Percentiles rank a stretch among this genome's conserved stretches.
These are phyloP conservation scores for Phytophthora pseudosyringae DNA, from an alignment of 352 stramenopile species.

Conservation along the genomic window DNA sequence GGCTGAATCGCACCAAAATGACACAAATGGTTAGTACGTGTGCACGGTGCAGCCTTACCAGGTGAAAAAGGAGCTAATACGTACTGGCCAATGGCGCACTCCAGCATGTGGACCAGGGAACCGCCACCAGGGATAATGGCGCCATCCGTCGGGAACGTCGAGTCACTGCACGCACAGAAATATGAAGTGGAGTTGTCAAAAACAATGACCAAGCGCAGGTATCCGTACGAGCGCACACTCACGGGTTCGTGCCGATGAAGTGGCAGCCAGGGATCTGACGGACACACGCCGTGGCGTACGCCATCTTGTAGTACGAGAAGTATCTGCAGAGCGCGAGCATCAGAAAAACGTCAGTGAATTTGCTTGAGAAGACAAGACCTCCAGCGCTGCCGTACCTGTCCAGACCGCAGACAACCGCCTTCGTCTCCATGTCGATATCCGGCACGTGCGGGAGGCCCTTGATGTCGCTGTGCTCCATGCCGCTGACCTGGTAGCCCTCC, in stretches of 20 bases:
- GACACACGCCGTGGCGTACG: constrained; percentile 76
- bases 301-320: constrained; percentile 88
- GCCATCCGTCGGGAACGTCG: constrained; percentile 76
- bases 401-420: constrained; percentile 82
- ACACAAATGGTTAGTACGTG: constrained; percentile 4
- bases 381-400: constrained; percentile 51
- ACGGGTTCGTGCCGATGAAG: constrained; percentile 89
- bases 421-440: constrained; percentile 69
- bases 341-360: constrained; percentile 5
- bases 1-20: constrained; percentile 33
- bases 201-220: neutral
- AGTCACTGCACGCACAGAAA: constrained; percentile 51
- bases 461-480: constrained; percentile 69
- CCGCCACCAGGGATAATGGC: constrained; percentile 78
- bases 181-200: neutral
- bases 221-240: constrained; percentile 21
- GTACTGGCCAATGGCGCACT: constrained; percentile 70
- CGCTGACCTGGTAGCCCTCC: constrained; percentile 74
- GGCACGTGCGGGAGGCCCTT: constrained; percentile 76
- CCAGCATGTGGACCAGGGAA: constrained; percentile 73
- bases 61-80: constrained; percentile 10
- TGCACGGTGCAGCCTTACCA: neutral
- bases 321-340: constrained; percentile 39
- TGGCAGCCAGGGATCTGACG: constrained; percentile 74
- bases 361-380: neutral